phyloP scores from a whole-genome alignment of 345 rosid species.

The Camelina sativa region DNA sequence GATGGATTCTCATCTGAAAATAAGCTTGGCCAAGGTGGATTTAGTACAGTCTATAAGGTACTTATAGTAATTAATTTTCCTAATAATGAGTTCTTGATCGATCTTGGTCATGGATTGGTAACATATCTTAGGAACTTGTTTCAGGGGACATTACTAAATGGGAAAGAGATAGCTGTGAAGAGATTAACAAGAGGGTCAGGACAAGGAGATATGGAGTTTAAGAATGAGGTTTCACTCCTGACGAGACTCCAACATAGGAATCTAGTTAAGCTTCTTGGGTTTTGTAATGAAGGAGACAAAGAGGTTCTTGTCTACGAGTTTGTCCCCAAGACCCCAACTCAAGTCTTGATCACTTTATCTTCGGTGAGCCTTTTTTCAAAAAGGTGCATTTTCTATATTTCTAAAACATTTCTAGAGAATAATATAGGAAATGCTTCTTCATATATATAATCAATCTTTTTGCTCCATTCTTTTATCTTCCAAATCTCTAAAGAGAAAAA shows the following conservation, averaged over 20 bases:
- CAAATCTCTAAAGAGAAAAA: neutral
- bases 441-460: constrained; percentile 25
- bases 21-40: constrained; percentile 47
- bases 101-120: neutral
- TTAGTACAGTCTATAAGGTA: constrained; percentile 46
- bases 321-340: constrained; percentile 47
- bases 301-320: constrained; percentile 56
- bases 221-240: constrained; percentile 52
- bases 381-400: neutral
- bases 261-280: constrained; percentile 60
- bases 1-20: constrained; percentile 33
- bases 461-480: constrained; percentile 1
- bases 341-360: constrained; percentile 52
- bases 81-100: neutral
- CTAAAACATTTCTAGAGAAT: neutral
- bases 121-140: neutral
- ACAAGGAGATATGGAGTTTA: constrained; percentile 55
- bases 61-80: neutral
- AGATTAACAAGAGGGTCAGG: constrained; percentile 42
- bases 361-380: constrained; percentile 36
- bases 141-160: constrained; percentile 49
- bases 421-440: neutral
- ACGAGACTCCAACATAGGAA: constrained; percentile 61
- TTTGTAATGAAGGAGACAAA: constrained; percentile 46
- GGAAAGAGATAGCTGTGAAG: constrained; percentile 54